phyloP scores from a whole-genome alignment of 805 yeast genomes.

The Lipomyces starkeyi region DNA sequence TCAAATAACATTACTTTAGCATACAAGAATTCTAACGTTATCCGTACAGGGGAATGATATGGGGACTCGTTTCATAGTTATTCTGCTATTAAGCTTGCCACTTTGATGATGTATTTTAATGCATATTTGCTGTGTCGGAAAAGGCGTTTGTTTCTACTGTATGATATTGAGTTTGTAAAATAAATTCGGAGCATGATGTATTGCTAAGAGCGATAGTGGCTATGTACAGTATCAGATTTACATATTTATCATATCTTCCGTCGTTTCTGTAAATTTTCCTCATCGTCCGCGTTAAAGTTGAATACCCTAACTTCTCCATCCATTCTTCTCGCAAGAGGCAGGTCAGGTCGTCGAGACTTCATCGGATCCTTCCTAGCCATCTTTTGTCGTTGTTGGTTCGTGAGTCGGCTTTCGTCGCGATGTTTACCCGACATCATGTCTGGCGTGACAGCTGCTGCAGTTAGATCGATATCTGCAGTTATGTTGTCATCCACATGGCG shows the following conservation, averaged over 20 bases:
- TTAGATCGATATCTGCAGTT: constrained; percentile 42
- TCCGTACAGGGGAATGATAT: constrained; percentile 43
- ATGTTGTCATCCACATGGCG: constrained; percentile 46
- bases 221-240: neutral
- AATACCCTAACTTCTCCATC: constrained; percentile 30
- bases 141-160: constrained; percentile 4
- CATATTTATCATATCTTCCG: neutral
- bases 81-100: neutral
- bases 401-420: constrained; percentile 19
- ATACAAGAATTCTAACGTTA: neutral
- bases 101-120: neutral
- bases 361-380: constrained; percentile 25
- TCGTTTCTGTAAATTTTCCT: constrained; percentile 14
- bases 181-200: neutral
- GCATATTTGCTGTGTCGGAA: neutral
- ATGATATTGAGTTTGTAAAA: constrained; percentile 3
- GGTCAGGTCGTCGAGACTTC: constrained; percentile 36
- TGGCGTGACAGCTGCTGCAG: constrained; percentile 38
- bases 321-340: constrained; percentile 35
- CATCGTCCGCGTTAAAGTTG: constrained; percentile 21
- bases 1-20: neutral
- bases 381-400: constrained; percentile 20
- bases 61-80: constrained; percentile 48
- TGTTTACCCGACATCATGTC: constrained; percentile 5
- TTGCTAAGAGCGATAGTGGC: neutral